Base-by-base conservation (phyloP, 345 rosid species). In the Acer saccharum region DNA sequence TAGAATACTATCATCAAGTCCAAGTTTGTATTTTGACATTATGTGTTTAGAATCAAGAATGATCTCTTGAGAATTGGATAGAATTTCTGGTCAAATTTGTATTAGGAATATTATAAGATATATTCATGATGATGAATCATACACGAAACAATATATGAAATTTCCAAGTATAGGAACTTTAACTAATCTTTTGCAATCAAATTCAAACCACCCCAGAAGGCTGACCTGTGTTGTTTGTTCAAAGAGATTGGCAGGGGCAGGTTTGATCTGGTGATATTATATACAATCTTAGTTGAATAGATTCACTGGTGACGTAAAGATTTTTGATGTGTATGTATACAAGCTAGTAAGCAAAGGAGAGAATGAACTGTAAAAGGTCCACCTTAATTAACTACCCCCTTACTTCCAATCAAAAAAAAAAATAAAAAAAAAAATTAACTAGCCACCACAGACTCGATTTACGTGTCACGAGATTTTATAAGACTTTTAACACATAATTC, bases 261-360 rank as follows among this genome's bases (percentile, higher is more conserved):
- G 57, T 60, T 60, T 68, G 68, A 73, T 73, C 75, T 57, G 50
- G 29, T 68, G 65, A 20, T 18, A 18, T 27, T 5, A 13, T 5
- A 13, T 41, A 20, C 35, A 1, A 21, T 20, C 29, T n/a, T 71
- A 55, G 50, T 27, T 54, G 29, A 54, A 71, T 18, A 17, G 48
- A 35, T 43, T 20, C 69, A 66, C 44, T 14, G 25, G 20, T 66
- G 69, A 32, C 69, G 18, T 57, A 57, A 57, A 4, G n/a, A 8
- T 6, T 17, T 50, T 50, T 50, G 62, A 57, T 57, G 23, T 57
- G 18, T 57, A 3, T 50, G n/a, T 57, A 3, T 50, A 57, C 20
- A 57, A 7, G 25, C 27, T 1, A 25, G 46, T 43, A 43, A 8
- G 62, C 23, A 57, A 57, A 17, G 10, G 9, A n/a, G 20, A 6